Evolutionary conservation across 2,329 filamentous ascomycete species (phyloP).

Genomic region (Colletotrichum sp.): DNA sequence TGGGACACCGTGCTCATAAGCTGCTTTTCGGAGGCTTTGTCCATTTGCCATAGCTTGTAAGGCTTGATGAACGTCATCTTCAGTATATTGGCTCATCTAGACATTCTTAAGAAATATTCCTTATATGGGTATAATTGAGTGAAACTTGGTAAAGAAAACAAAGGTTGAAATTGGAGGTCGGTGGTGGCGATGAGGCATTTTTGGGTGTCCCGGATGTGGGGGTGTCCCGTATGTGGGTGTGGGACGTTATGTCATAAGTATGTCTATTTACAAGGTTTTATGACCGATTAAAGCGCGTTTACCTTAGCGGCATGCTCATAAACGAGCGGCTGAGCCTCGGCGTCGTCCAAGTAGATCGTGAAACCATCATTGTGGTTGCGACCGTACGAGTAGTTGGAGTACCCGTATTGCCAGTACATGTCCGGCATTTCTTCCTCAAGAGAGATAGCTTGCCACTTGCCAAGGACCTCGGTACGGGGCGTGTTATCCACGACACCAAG

Average conservation of each 20-base stretch:
- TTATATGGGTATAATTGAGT: no score
- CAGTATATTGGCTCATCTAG: no score
- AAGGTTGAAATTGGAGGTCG: no score
- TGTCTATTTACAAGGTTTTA: background rate
- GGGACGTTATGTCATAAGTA: background rate
- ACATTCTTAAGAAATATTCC: no score
- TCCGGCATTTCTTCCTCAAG: constrained; percentile 53
- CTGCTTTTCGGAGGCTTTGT: no score
- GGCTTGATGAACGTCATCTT: no score
- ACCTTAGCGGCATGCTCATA: constrained; percentile 48
- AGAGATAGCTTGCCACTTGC: constrained; percentile 53
- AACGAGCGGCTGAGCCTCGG: constrained; percentile 47
- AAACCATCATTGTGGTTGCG: constrained; percentile 61
- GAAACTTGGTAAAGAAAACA: no score
- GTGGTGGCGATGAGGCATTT: no score
- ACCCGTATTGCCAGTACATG: constrained; percentile 63
- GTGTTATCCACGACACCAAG: constrained; percentile 45
- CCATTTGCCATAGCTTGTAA: no score
- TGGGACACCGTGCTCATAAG: no score
- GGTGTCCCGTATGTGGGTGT: no score
- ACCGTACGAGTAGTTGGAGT: constrained; percentile 53
- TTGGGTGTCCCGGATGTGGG: no score
- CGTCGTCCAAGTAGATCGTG: constrained; percentile 58
- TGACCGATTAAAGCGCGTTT: constrained; percentile 24
- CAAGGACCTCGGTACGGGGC: constrained; percentile 48